A percentile compares a stretch with the other conserved stretches of the same genome.
These are phyloP conservation scores for Rhizopus delemar DNA, from an alignment of 371 early-diverging fungal genomes.

Conservation along the genomic window DNA sequence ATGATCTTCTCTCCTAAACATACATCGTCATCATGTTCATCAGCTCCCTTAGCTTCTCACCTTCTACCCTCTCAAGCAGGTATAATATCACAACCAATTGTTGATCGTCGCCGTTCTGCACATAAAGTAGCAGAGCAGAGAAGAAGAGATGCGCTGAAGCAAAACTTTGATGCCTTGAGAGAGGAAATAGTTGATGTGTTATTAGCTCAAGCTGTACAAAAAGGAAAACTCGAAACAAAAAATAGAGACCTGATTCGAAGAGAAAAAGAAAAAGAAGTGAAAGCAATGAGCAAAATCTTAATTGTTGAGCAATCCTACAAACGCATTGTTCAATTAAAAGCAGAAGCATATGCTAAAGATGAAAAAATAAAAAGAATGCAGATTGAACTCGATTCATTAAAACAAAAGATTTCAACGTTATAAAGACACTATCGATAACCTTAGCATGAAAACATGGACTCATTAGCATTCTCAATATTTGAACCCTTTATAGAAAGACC, in stretches of 20 bases:
- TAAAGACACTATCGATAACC: too few relatives aligned
- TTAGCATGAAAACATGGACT: too few relatives aligned
- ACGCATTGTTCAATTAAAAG: slow-evolving; percentile 56
- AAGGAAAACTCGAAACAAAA: neutral
- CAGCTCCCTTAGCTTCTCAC: too few relatives aligned
- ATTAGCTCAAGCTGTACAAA: slow-evolving; percentile 25
- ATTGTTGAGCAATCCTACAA: slow-evolving; percentile 54
- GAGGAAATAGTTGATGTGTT: slow-evolving; percentile 64
- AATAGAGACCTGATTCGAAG: slow-evolving; percentile 10
- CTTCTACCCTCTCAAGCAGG: too few relatives aligned
- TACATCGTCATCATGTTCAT: too few relatives aligned
- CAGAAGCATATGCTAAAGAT: slow-evolving; percentile 42
- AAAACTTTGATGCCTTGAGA: slow-evolving; percentile 79
- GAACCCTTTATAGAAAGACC: too few relatives aligned
- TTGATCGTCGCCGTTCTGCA: slow-evolving; percentile 63
- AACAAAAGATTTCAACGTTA: neutral
- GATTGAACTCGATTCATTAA: slow-evolving; percentile 36
- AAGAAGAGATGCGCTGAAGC: slow-evolving; percentile 82
- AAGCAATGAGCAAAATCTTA: slow-evolving; percentile 51
- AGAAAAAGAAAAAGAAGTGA: slow-evolving; percentile 46
- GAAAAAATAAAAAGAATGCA: slow-evolving; percentile 34
- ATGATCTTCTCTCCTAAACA: too few relatives aligned
- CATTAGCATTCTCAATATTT: too few relatives aligned
- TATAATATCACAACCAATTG: too few relatives aligned
- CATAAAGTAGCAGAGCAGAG: slow-evolving; percentile 90